Percentiles rank a stretch among this genome's conserved stretches.
phyloP scores from a whole-genome alignment of 495 filamentous ascomycete genomes.

The Penicillium coffeae region DNA sequence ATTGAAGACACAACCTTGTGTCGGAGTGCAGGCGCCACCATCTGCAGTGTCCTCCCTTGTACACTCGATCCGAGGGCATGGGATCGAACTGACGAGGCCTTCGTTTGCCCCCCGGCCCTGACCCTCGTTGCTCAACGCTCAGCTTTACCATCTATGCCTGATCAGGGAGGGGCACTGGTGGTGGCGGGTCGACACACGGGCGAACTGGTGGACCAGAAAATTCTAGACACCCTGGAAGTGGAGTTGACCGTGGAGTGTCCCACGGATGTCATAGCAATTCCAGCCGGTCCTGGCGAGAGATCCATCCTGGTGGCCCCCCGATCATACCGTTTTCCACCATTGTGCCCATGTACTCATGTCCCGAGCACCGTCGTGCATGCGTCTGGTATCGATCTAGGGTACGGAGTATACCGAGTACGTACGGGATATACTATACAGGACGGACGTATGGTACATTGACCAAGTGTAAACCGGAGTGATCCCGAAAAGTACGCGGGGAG shows the following conservation, averaged over 20 bases:
- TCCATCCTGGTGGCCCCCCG: neutral
- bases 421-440: neutral
- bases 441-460: too few relatives aligned
- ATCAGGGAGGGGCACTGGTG: neutral
- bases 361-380: neutral
- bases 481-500: too few relatives aligned
- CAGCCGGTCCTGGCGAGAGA: neutral
- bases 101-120: too few relatives aligned
- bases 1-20: too few relatives aligned
- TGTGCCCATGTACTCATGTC: neutral
- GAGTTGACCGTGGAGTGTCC: slow-evolving; percentile 5
- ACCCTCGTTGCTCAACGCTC: neutral
- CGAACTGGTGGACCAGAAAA: slow-evolving; percentile 2
- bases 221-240: too few relatives aligned
- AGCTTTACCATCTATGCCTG: too few relatives aligned
- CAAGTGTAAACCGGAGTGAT: neutral
- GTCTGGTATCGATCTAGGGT: neutral
- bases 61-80: too few relatives aligned
- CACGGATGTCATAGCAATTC: slow-evolving; percentile 14
- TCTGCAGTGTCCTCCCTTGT: too few relatives aligned
- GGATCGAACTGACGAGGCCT: too few relatives aligned
- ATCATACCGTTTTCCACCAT: neutral
- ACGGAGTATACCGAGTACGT: neutral
- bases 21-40: too few relatives aligned
- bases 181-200: slow-evolving; percentile 5